phyloP scores from a whole-genome alignment of 805 yeast species.

The Candida rishiriensis region DNA sequence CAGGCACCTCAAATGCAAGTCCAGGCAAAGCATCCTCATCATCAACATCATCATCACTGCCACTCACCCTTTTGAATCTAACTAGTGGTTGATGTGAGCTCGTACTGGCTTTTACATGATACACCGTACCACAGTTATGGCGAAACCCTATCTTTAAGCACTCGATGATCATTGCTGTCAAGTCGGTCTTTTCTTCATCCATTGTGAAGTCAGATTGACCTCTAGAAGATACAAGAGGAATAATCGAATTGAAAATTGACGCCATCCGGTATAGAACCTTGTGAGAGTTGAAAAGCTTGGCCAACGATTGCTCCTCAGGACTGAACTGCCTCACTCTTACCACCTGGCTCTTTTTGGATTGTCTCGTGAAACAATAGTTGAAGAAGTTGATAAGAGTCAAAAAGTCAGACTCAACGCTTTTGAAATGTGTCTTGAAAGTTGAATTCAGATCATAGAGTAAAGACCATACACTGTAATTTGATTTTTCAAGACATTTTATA shows the following conservation, averaged over 20 bases:
- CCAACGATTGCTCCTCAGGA: not conserved
- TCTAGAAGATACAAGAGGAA: slow-evolving; percentile 1
- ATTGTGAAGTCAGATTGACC: too few relatives aligned
- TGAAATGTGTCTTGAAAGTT: slow-evolving; percentile 5
- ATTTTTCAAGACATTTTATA: slow-evolving; percentile 6
- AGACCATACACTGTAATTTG: slow-evolving; percentile 12
- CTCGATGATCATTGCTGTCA: slow-evolving; percentile 2
- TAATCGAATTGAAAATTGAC: slow-evolving; percentile 4
- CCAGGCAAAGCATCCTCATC: slow-evolving; percentile 9
- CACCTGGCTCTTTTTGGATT: too few relatives aligned
- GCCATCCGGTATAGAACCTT: slow-evolving; percentile 3
- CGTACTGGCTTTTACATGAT: slow-evolving; percentile 2
- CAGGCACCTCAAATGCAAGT: slow-evolving; percentile 10
- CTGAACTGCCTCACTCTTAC: too few relatives aligned
- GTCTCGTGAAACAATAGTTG: slow-evolving; percentile 4
- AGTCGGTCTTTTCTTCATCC: too few relatives aligned
- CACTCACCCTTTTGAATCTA: slow-evolving; percentile 3
- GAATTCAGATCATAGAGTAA: slow-evolving; percentile 14
- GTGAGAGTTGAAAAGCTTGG: slow-evolving; percentile 6
- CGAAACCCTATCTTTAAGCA: slow-evolving; percentile 9
- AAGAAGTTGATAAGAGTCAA: slow-evolving; percentile 16
- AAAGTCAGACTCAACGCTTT: slow-evolving; percentile 14
- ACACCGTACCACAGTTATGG: slow-evolving; percentile 8
- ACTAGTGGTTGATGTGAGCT: slow-evolving; percentile 7
- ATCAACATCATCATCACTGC: slow-evolving; percentile 1